Evolutionary conservation across 2,329 filamentous ascomycete species (phyloP).

Genomic region (Dothidotthia symphoricarpi): DNA sequence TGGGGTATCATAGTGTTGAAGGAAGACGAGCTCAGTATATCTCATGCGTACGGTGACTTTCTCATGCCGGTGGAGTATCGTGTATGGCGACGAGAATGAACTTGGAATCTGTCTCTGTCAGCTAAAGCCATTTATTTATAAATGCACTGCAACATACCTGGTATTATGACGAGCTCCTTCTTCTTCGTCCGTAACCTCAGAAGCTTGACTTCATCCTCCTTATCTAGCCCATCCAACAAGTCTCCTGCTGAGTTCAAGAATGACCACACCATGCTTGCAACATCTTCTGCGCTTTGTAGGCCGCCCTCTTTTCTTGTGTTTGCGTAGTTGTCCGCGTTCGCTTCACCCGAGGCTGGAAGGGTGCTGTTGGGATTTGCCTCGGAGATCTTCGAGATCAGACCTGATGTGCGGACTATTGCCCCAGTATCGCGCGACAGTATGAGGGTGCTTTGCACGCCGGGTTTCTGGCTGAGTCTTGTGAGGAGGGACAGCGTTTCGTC

Average conservation of each 20-base stretch:
- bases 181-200: slow-evolving; percentile 77
- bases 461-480: slow-evolving; percentile 70
- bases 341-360: slow-evolving; percentile 36
- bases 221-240: slow-evolving; percentile 70
- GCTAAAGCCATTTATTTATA: neutral
- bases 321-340: slow-evolving; percentile 28
- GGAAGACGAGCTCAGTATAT: neutral
- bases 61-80: slow-evolving; percentile 69
- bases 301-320: slow-evolving; percentile 44
- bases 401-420: slow-evolving; percentile 72
- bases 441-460: slow-evolving; percentile 75
- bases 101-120: slow-evolving; percentile 57
- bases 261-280: slow-evolving; percentile 73
- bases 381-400: slow-evolving; percentile 62
- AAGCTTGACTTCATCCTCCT: slow-evolving; percentile 75
- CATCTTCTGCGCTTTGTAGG: slow-evolving; percentile 66
- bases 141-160: slow-evolving; percentile 44
- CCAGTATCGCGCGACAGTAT: slow-evolving; percentile 71
- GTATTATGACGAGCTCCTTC: slow-evolving; percentile 80
- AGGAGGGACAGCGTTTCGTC: slow-evolving; percentile 65
- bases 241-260: slow-evolving; percentile 69
- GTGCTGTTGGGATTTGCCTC: slow-evolving; percentile 47
- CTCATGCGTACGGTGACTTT: neutral
- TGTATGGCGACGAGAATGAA: slow-evolving; percentile 78
- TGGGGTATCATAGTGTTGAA: slow-evolving; percentile 27